These are phyloP conservation scores for Paraphaeosphaeria sporulosa DNA, from an alignment of 2,329 filamentous ascomycete species.

Conservation along the genomic window DNA sequence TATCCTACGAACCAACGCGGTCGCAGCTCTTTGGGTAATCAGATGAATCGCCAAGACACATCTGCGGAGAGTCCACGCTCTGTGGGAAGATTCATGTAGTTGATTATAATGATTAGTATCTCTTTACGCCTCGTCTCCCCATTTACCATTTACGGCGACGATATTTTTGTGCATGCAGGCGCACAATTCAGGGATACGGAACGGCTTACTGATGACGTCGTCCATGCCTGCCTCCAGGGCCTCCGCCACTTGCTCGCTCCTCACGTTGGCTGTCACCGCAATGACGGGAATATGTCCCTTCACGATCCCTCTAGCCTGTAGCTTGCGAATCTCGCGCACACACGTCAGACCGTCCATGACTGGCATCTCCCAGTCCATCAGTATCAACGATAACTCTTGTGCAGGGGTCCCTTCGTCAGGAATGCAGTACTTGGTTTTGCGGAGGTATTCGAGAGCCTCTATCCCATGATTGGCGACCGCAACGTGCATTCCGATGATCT, in stretches of 20 bases:
- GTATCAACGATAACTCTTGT: constrained; percentile 58
- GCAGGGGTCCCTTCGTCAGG: background rate
- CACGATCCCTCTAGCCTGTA: constrained; percentile 32
- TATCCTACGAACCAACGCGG: background rate
- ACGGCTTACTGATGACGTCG: constrained; percentile 79
- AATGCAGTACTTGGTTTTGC: constrained; percentile 31
- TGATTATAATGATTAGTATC: background rate
- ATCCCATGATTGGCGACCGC: constrained; percentile 49
- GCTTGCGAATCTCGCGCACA: constrained; percentile 34
- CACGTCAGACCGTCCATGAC: constrained; percentile 42
- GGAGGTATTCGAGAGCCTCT: constrained; percentile 47
- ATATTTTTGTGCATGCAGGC: constrained; percentile 10
- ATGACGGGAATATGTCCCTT: constrained; percentile 37
- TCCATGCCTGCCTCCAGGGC: constrained; percentile 46
- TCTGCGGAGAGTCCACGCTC: background rate
- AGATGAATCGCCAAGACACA: background rate
- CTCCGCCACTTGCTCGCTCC: constrained; percentile 38
- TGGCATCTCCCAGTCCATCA: constrained; percentile 48
- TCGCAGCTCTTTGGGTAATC: background rate
- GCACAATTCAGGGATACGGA: constrained; percentile 51
- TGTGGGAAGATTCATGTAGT: background rate
- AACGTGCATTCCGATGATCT: constrained; percentile 46
- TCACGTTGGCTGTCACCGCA: constrained; percentile 46
- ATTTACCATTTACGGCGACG: background rate
- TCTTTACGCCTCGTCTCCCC: background rate